These are phyloP conservation scores for Achaetomiella virescens DNA, from an alignment of 495 filamentous ascomycete genomes.

Conservation along the genomic window DNA sequence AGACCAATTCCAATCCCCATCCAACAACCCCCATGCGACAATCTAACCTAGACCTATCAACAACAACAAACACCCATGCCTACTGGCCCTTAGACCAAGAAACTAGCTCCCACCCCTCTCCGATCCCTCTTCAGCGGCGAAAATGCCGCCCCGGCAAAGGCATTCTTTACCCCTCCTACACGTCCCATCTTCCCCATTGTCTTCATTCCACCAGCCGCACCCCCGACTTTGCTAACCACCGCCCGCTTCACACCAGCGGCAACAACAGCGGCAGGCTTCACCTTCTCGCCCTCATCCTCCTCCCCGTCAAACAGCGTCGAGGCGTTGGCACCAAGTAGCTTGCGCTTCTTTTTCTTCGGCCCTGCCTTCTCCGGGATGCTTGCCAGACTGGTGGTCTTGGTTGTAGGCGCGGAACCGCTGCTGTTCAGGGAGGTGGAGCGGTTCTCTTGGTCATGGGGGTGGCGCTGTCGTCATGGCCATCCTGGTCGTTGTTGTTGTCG, in stretches of 20 bases:
- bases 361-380: constrained; percentile 24
- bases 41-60: background rate
- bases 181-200: constrained; percentile 10
- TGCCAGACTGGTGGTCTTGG: background rate
- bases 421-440: background rate
- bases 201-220: constrained; percentile 21
- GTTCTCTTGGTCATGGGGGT: constrained; percentile 21
- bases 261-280: constrained; percentile 9
- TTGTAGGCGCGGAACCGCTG: constrained; percentile 12
- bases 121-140: constrained; percentile 78
- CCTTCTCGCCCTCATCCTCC: constrained; percentile 54
- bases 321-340: constrained; percentile 58
- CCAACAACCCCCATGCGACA: background rate
- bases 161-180: constrained; percentile 32
- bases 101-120: constrained; percentile 50
- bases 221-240: constrained; percentile 19
- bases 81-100: constrained; percentile 34
- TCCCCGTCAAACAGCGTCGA: constrained; percentile 64
- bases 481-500: constrained; percentile 1
- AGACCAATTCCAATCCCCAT: constrained; percentile 10
- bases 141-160: constrained; percentile 50
- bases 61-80: background rate
- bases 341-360: constrained; percentile 67
- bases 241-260: constrained; percentile 25
- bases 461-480: constrained; percentile 3